phyloP scores from a whole-genome alignment of 352 stramenopile genomes.

The Phytophthora pisi region DNA sequence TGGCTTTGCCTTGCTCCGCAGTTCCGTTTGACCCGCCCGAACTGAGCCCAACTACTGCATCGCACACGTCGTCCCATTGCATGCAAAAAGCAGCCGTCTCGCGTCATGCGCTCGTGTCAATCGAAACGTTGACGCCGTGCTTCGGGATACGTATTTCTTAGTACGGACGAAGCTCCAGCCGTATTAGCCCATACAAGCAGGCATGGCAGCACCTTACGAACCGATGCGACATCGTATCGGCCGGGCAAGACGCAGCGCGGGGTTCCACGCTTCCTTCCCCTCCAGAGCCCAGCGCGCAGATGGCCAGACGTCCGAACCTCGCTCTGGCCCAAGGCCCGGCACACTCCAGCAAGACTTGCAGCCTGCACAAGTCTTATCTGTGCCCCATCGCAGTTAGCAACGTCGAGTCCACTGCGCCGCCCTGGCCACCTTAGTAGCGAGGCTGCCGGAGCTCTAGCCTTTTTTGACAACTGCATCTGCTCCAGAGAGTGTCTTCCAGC shows the following conservation, averaged over 20 bases:
- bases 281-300: conserved; percentile 8
- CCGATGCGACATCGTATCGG: too few relatives aligned
- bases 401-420: neutral
- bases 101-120: conserved; percentile 10
- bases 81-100: neutral
- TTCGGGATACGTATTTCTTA: neutral
- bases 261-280: conserved; percentile 7
- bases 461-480: neutral
- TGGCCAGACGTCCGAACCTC: conserved; percentile 22
- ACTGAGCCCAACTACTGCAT: neutral
- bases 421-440: neutral
- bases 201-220: neutral
- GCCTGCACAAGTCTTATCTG: conserved; percentile 11
- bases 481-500: neutral
- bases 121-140: conserved; percentile 5
- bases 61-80: conserved; percentile 10
- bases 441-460: neutral
- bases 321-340: conserved; percentile 7
- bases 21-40: conserved; percentile 5
- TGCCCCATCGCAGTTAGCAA: conserved; percentile 3
- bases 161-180: neutral
- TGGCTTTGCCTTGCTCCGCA: conserved; percentile 20
- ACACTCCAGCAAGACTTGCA: neutral
- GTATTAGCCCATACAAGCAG: neutral
- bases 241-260: neutral